phyloP scores from a whole-genome alignment of 257 asterid genomes.

The Solanum stenotomum region DNA sequence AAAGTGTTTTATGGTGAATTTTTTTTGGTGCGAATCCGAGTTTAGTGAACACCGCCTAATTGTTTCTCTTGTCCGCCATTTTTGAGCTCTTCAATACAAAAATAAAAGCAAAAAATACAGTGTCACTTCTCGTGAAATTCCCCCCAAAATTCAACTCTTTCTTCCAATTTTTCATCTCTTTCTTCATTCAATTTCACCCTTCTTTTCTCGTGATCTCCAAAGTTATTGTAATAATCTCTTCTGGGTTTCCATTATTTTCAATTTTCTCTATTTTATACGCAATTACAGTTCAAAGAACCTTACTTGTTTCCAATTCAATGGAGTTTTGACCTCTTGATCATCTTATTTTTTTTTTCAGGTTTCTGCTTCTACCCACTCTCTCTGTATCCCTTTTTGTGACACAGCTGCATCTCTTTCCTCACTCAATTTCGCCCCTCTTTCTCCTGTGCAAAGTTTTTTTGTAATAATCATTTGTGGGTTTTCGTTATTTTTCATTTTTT shows the following conservation, averaged over 20 bases:
- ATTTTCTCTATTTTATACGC: no score
- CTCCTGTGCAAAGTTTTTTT: not conserved
- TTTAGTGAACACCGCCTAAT: not conserved
- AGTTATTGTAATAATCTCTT: not conserved
- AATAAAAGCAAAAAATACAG: not conserved
- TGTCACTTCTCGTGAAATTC: slow-evolving; percentile 12
- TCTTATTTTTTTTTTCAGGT: not conserved
- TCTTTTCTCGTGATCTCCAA: slow-evolving; percentile 13
- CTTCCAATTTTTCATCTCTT: not conserved
- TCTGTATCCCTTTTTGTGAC: not conserved
- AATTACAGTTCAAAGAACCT: not conserved
- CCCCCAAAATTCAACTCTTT: not conserved
- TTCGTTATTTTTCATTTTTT: not conserved
- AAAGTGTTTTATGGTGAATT: no score
- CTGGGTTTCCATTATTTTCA: not conserved
- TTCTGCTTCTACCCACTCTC: not conserved
- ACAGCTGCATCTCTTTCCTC: not conserved
- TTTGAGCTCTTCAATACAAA: not conserved
- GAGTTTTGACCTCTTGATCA: not conserved
- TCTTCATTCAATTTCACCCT: slow-evolving; percentile 14
- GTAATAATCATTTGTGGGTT: not conserved
- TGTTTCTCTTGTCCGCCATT: not conserved
- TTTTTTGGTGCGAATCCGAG: no score
- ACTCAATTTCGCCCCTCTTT: not conserved
- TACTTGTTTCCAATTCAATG: not conserved